A percentile compares a stretch with the other conserved stretches of the same genome.
Evolutionary conservation across 192 early-diverging fungal species (phyloP).

Genomic region (Backusella luteola): DNA sequence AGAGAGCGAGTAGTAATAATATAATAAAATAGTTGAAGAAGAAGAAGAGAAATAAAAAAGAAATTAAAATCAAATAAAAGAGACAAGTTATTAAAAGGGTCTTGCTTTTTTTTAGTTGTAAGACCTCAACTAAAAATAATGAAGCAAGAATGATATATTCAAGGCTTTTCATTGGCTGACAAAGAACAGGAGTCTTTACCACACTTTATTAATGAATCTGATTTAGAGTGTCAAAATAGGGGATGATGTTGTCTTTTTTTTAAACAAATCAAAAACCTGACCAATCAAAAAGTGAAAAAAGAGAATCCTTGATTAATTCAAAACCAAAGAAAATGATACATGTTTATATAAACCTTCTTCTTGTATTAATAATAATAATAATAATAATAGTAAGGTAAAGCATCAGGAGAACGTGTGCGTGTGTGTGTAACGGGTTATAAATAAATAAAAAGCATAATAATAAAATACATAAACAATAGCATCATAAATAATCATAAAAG

Average conservation of each 20-base stretch:
- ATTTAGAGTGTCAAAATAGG: background rate
- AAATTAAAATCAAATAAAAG: background rate
- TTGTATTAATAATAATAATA: background rate
- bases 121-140: conserved; percentile 2
- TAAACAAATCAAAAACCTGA: background rate
- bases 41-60: background rate
- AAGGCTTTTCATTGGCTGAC: background rate
- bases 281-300: background rate
- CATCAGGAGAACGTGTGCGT: background rate
- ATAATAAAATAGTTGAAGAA: background rate
- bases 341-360: background rate
- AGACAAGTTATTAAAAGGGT: conserved; percentile 8
- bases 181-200: background rate
- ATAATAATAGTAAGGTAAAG: background rate
- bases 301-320: background rate
- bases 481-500: background rate
- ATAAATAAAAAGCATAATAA: background rate
- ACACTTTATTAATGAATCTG: background rate
- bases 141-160: background rate
- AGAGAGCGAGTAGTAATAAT: background rate
- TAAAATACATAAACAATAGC: conserved; percentile 1
- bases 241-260: background rate
- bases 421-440: background rate
- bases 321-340: background rate
- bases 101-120: background rate